Conservation (phyloP, 768 basidiomycete genomes). For the Lanmaoa pseudosensibilis region DNA sequence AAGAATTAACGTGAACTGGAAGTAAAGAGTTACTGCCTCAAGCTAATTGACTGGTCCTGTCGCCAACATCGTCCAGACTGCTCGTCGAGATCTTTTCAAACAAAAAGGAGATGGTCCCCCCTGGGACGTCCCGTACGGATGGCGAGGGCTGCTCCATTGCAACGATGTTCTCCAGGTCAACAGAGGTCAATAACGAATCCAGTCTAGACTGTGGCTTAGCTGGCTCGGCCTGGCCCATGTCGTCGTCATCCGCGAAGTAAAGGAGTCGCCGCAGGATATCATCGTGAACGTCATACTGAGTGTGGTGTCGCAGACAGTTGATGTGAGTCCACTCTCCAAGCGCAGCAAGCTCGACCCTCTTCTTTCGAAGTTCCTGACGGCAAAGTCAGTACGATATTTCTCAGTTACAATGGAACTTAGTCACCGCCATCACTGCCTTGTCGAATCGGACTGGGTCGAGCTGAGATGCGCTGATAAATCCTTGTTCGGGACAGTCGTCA, state of each 20-base stretch:
- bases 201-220: conserved; percentile 27
- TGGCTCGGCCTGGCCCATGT: conserved; percentile 7
- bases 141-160: conserved; percentile 35
- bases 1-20: background rate
- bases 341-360: conserved; percentile 65
- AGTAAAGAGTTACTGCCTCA: conserved; percentile 1
- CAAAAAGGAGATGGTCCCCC: conserved; percentile 73
- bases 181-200: conserved; percentile 39
- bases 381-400: conserved; percentile 1
- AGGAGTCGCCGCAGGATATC: conserved; percentile 56
- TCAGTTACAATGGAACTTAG: conserved; percentile 12
- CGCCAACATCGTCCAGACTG: conserved; percentile 5
- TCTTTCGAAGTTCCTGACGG: conserved; percentile 61
- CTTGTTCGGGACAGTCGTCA: conserved; percentile 34
- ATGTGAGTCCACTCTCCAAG: conserved; percentile 86
- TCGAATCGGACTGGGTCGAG: conserved; percentile 46
- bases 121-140: conserved; percentile 50
- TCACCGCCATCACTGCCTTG: conserved; percentile 55
- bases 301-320: conserved; percentile 57
- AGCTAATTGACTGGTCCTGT: background rate
- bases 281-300: conserved; percentile 59
- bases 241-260: conserved; percentile 18
- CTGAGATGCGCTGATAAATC: conserved; percentile 69
- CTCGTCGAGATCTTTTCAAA: conserved; percentile 59
- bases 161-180: conserved; percentile 48